phyloP scores from a whole-genome alignment of 106 monocot species.

The Vanilla planifolia region DNA sequence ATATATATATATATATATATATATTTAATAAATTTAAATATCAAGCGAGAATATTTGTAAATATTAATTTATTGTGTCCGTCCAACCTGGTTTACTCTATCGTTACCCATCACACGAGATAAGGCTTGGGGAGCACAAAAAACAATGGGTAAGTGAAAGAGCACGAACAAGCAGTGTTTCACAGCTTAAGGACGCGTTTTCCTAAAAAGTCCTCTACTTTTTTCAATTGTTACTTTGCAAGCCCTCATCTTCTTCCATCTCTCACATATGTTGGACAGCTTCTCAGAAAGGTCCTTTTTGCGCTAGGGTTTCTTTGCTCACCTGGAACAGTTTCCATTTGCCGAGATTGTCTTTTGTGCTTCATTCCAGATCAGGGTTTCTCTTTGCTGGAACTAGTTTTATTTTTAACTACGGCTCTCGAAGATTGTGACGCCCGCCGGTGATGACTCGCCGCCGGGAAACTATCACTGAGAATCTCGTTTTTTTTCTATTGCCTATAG shows the following conservation, averaged over 20 bases:
- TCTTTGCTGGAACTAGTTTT: too few species aligned
- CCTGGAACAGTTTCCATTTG: too few species aligned
- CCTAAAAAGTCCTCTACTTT: background rate
- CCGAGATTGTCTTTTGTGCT: background rate
- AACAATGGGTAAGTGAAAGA: too few species aligned
- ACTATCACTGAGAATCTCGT: background rate
- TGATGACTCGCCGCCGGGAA: constrained; percentile 20
- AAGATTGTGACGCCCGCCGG: constrained; percentile 12
- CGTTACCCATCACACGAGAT: too few species aligned
- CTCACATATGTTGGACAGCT: background rate
- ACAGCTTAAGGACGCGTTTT: background rate
- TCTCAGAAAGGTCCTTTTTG: background rate
- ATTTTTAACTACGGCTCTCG: too few species aligned
- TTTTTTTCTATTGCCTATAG: background rate
- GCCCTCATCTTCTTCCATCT: background rate
- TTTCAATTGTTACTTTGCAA: background rate
- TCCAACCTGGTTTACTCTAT: too few species aligned
- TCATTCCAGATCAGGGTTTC: background rate
- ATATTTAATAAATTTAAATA: too few species aligned
- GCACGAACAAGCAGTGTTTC: too few species aligned
- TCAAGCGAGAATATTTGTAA: too few species aligned
- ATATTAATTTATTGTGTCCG: too few species aligned
- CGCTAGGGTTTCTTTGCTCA: background rate
- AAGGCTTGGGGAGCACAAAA: too few species aligned
- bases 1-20: too few species aligned